Evolutionary conservation across 257 asterid species (phyloP).

Genomic region (Lantana camara): DNA sequence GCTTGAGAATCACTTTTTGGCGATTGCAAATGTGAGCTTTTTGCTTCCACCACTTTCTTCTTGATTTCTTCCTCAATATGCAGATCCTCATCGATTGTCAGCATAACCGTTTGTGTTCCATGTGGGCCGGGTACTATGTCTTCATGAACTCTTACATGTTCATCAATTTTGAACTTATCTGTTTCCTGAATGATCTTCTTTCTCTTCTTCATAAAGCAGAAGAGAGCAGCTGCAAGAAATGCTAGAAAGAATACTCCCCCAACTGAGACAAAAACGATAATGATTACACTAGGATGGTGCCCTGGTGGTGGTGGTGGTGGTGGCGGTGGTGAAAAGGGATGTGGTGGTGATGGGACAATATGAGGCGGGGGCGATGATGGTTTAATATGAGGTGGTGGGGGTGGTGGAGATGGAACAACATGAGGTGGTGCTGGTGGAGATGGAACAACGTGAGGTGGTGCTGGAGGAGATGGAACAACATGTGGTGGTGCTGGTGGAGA

Average conservation of each 20-base stretch:
- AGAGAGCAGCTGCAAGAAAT: conserved; percentile 59
- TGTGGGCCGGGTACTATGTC: conserved; percentile 50
- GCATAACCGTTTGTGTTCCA: conserved; percentile 48
- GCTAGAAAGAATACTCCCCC: conserved; percentile 76
- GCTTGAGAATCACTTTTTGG: conserved; percentile 28
- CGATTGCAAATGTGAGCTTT: conserved; percentile 26
- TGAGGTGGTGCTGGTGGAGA: too few species aligned
- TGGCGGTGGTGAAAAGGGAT: background rate
- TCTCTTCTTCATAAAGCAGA: conserved; percentile 66
- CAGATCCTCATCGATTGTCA: conserved; percentile 61
- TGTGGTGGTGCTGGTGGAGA: conserved; percentile 32
- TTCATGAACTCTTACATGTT: conserved; percentile 56
- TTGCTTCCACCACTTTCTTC: conserved; percentile 34
- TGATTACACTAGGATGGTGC: conserved; percentile 42
- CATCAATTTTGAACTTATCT: conserved; percentile 47
- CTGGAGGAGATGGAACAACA: too few species aligned
- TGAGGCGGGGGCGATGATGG: conserved; percentile 27
- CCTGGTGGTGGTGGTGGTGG: too few species aligned
- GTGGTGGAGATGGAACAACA: background rate
- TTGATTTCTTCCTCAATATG: conserved; percentile 61
- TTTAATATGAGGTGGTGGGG: conserved; percentile 36
- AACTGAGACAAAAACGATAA: conserved; percentile 54
- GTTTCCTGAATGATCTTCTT: conserved; percentile 44
- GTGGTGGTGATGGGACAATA: conserved; percentile 37
- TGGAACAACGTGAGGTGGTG: too few species aligned